A percentile compares a stretch with the other conserved stretches of the same genome.
These are phyloP conservation scores for Herpotrichia juniperi DNA, from an alignment of 2,329 filamentous ascomycete genomes.

Conservation along the genomic window DNA sequence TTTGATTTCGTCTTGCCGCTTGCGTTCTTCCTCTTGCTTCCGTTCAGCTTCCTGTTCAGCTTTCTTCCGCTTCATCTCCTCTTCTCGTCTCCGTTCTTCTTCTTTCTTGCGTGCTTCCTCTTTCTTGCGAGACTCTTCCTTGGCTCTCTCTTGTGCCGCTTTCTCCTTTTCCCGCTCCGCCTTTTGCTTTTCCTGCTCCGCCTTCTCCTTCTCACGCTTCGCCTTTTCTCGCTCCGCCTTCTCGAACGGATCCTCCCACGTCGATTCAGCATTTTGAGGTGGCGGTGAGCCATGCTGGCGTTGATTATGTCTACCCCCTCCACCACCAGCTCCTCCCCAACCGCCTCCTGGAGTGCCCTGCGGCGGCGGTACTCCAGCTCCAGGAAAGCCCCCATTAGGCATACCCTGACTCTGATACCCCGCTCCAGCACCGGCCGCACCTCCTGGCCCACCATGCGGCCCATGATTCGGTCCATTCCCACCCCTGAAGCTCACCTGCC, in stretches of 20 bases:
- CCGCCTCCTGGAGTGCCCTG: conserved; percentile 27
- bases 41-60: conserved; percentile 72
- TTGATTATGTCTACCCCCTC: conserved; percentile 22
- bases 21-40: conserved; percentile 43
- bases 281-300: conserved; percentile 38
- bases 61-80: conserved; percentile 54
- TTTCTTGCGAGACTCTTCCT: conserved; percentile 45
- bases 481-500: conserved; percentile 64
- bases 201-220: conserved; percentile 38
- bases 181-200: conserved; percentile 17
- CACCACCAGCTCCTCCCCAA: conserved; percentile 6
- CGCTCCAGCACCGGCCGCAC: conserved; percentile 34
- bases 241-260: conserved; percentile 25
- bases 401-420: conserved; percentile 36
- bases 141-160: conserved; percentile 52
- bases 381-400: conserved; percentile 41
- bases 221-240: conserved; percentile 49
- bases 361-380: conserved; percentile 36
- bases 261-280: conserved; percentile 34
- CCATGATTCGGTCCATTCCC: conserved; percentile 35
- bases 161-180: conserved; percentile 38
- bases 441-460: conserved; percentile 33
- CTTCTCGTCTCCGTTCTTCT: conserved; percentile 62
- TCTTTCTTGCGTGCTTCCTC: conserved; percentile 71
- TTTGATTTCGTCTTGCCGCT: conserved; percentile 47